Evolutionary conservation across 176 grass and related monocot genomes (phyloP).

Genomic region (Oryza nivara): DNA sequence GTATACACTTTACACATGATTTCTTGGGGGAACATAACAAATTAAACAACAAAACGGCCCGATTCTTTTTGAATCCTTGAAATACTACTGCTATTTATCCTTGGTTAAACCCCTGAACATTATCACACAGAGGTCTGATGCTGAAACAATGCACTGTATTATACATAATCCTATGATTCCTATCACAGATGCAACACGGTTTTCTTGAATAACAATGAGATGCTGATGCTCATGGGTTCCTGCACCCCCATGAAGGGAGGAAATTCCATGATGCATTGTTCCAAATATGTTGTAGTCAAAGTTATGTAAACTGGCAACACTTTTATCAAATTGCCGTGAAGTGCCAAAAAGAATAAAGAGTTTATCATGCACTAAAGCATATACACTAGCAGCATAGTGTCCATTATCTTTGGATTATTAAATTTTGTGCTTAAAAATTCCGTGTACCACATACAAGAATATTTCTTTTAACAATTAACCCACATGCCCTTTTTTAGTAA

Average conservation of each 20-base stretch:
- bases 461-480: too few relatives aligned
- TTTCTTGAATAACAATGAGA: not conserved
- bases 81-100: not conserved
- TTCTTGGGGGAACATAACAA: not conserved
- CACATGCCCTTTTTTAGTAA: not conserved
- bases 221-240: not conserved
- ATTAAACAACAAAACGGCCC: not conserved
- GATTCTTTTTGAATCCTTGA: not conserved
- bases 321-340: not conserved
- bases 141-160: not conserved
- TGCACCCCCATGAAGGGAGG: not conserved
- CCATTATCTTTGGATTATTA: not conserved
- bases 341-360: not conserved
- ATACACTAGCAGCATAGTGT: not conserved
- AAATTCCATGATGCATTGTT: not conserved
- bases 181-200: not conserved
- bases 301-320: not conserved
- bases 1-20: not conserved
- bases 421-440: not conserved
- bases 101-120: not conserved
- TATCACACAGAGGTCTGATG: not conserved
- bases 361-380: not conserved
- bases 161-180: not conserved
- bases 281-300: not conserved
- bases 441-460: not conserved